Base-by-base conservation (phyloP, 805 yeast genomes). In the Metschnikowia bowlesiae region DNA sequence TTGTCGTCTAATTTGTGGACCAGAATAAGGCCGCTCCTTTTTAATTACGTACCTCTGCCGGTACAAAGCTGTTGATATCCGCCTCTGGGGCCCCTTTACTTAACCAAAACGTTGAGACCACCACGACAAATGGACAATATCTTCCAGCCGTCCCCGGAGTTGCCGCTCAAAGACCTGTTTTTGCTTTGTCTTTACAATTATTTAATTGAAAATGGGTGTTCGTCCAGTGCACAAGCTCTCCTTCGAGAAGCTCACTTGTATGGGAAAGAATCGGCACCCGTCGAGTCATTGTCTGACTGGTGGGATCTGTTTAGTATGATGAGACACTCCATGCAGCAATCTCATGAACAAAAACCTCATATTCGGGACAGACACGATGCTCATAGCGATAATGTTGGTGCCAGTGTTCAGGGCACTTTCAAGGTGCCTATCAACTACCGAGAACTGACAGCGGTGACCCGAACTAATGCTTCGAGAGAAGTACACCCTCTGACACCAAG, bases 221-320 rank as follows among this genome's bases (percentile, higher is more conserved):
- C 46, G 2, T 39, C 37, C 14, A 44, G 46, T 13, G 46, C 46
- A 11, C 46, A 36, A 18, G 34, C 40, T 35, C 40, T 44, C 16
- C 46, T 44, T 28, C 39, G 40, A 26, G 46, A 44, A 35, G 29
- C 46, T 9, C 39, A 44, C 3, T 44, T 44, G 39, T 34, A 44
- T 29, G 46, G 39, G 32, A 36, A 34, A 36, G 39, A 36, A 8
- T 18, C 46, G 1, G 33, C 13, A 28, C 16, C 30, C 18, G 16
- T 16, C 8, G 46, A 36, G 26, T 36, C 39, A 13, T 35, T 44
- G 26, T 18, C 39, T 11, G 46, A 44, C 8, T 44, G 46, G 46
- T 44, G 46, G 46, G 39, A 44, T 1, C 40, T 44, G 46, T 29
- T 44, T 14, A 35, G 34, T 36, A 16, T 36, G 33, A 35, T 44